Evolutionary conservation across 345 rosid genomes (phyloP).

Genomic region (Euphorbia pulcherrima): DNA sequence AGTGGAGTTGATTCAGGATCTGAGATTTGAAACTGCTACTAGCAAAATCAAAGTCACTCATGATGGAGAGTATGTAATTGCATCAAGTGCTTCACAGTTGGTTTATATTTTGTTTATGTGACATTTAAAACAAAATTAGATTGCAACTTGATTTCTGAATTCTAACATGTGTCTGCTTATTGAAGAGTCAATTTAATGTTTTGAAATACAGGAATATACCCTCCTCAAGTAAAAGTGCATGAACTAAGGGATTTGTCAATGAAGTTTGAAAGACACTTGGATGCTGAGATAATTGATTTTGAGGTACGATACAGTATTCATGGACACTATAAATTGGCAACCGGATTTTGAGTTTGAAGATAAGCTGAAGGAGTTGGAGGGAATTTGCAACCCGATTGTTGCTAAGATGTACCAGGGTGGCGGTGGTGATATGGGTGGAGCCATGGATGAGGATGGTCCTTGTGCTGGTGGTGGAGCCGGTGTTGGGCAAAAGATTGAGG

Average conservation of each 20-base stretch:
- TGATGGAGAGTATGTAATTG: conserved; percentile 78
- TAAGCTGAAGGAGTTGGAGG: conserved; percentile 80
- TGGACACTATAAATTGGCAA: not conserved
- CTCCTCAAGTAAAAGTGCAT: conserved; percentile 86
- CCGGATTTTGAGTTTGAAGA: conserved; percentile 29
- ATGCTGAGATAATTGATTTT: conserved; percentile 81
- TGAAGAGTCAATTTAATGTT: not conserved
- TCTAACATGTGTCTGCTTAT: conserved; percentile 20
- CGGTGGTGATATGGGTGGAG: conserved; percentile 15
- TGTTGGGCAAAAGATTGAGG: conserved; percentile 25
- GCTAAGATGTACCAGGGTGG: conserved; percentile 53
- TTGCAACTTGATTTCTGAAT: not conserved
- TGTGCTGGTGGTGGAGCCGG: conserved; percentile 10
- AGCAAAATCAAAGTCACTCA: conserved; percentile 77
- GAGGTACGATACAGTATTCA: conserved; percentile 41
- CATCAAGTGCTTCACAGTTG: conserved; percentile 50
- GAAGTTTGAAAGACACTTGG: conserved; percentile 92
- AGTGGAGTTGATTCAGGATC: conserved; percentile 65
- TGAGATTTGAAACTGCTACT: conserved; percentile 80
- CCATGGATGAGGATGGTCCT: conserved; percentile 23
- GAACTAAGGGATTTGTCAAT: conserved; percentile 64
- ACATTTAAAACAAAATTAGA: not conserved
- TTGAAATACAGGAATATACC: conserved; percentile 60
- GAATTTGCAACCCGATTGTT: conserved; percentile 75
- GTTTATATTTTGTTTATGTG: not conserved